Evolutionary conservation across 495 filamentous ascomycete genomes (phyloP).

Genomic region (Peziza echinospora): DNA sequence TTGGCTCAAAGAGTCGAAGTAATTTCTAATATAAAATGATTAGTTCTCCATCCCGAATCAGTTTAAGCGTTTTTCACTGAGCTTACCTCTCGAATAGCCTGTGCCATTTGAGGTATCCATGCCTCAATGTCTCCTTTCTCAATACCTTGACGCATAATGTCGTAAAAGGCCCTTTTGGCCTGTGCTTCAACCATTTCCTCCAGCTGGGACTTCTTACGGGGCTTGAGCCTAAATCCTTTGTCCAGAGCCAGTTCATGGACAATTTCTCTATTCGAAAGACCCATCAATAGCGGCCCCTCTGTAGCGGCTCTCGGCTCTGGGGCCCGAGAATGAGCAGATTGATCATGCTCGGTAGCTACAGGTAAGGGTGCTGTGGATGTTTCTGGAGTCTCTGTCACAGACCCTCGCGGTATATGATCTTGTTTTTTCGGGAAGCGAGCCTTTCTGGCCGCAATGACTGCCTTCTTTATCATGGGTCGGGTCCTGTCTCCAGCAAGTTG

Average conservation of each 20-base stretch:
- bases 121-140: slow-evolving; percentile 44
- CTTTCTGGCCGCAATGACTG: slow-evolving; percentile 58
- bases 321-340: slow-evolving; percentile 13
- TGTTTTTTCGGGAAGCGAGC: slow-evolving; percentile 46
- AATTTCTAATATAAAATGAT: slow-evolving; percentile 39
- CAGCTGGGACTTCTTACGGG: slow-evolving; percentile 27
- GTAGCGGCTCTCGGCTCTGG: slow-evolving; percentile 23
- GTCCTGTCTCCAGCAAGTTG: slow-evolving; percentile 72
- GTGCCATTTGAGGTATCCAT: slow-evolving; percentile 68
- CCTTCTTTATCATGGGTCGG: slow-evolving; percentile 58
- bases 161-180: slow-evolving; percentile 42
- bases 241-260: slow-evolving; percentile 87
- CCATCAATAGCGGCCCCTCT: slow-evolving; percentile 23
- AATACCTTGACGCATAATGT: slow-evolving; percentile 54
- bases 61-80: background rate
- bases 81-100: slow-evolving; percentile 20
- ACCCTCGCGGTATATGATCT: slow-evolving; percentile 40
- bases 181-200: slow-evolving; percentile 24
- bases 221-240: slow-evolving; percentile 44
- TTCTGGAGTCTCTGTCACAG: slow-evolving; percentile 21
- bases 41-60: background rate
- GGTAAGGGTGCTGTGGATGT: slow-evolving; percentile 1
- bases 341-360: background rate
- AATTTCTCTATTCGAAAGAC: slow-evolving; percentile 45
- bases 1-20: slow-evolving; percentile 53